Evolutionary conservation across 371 early-diverging fungal genomes (phyloP), one percentile per base, ranked within the genome.

Genomic region (Mucor plumbeus): DNA sequence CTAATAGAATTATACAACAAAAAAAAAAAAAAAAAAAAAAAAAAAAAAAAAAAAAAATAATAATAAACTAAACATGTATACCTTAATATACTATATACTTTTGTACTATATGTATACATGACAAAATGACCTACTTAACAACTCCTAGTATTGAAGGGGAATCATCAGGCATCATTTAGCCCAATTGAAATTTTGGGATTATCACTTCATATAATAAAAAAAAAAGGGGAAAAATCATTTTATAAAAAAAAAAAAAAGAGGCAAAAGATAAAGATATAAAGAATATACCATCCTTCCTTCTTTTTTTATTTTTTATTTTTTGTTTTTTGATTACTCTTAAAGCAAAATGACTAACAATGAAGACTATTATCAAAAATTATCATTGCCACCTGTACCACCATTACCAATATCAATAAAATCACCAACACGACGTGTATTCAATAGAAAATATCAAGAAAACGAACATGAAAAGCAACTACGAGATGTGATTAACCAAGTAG

Each of bases 341-440:
- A 34, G 15, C 39, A 33, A 17, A 14, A 63, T 41, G 33, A 35
- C 44, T 7, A 34, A 7, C 55, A n/a, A 40, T 19, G 34, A 59
- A 55, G 64, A 61, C 5, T 39, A 68, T 8, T 72, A 68, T 43
- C 41, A 53, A 58, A 15, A 26, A 7, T n/a, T 72, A 10, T 48
- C 68, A 13, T 54, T 72, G 21, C 72, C 72, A 17, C 59, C 68
- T 13, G 15, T 61, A 6, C 69, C 69, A 19, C n/a, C 41, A 7
- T 15, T 5, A 36, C 43, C 40, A 31, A 26, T 10, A 4, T 11
- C 53, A 21, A 61, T 8, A 40, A 54, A 55, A 41, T 44, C 21
- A 19, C 59, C 13, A n/a, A 43, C 40, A 21, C 31, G 44, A 26
- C 33, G 13, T 15, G 7, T n/a, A 4, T 48, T 17, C 13, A 35